Conservation (phyloP, 257 asterid genomes). For the Vinca minor region DNA sequence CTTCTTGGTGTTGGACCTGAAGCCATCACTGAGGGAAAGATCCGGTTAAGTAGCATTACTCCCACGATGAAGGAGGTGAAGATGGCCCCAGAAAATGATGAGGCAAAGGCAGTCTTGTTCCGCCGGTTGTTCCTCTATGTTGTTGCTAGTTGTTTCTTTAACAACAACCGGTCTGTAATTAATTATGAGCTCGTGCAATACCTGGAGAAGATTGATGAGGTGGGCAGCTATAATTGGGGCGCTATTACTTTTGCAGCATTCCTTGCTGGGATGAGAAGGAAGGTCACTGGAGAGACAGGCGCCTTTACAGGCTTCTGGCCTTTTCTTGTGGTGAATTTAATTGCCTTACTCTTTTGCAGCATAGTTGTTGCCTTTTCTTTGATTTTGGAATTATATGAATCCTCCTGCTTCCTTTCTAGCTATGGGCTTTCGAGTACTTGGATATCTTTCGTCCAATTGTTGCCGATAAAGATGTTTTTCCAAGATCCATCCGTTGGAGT, state of each 20-base stretch:
- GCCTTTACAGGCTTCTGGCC: slow-evolving; percentile 21
- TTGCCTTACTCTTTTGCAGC: neutral
- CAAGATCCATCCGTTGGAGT: slow-evolving; percentile 16
- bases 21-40: slow-evolving; percentile 18
- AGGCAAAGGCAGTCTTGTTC: slow-evolving; percentile 14
- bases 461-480: slow-evolving; percentile 12
- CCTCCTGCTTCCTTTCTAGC: neutral
- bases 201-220: slow-evolving; percentile 10
- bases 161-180: slow-evolving; percentile 11
- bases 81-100: slow-evolving; percentile 12
- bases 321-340: slow-evolving; percentile 11
- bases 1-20: slow-evolving; percentile 13
- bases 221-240: slow-evolving; percentile 14
- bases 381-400: neutral
- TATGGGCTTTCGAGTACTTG: slow-evolving; percentile 18
- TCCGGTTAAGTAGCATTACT: slow-evolving; percentile 18
- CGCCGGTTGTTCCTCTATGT: slow-evolving; percentile 14
- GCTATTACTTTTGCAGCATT: slow-evolving; percentile 16
- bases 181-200: slow-evolving; percentile 15
- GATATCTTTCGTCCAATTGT: slow-evolving; percentile 15
- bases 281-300: slow-evolving; percentile 19
- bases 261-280: slow-evolving; percentile 19
- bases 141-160: slow-evolving; percentile 15
- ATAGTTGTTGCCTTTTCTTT: neutral
- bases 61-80: slow-evolving; percentile 12